Base-by-base conservation (phyloP, 2,329 filamentous ascomycete genomes). In the Arthrinium puccinioides region DNA sequence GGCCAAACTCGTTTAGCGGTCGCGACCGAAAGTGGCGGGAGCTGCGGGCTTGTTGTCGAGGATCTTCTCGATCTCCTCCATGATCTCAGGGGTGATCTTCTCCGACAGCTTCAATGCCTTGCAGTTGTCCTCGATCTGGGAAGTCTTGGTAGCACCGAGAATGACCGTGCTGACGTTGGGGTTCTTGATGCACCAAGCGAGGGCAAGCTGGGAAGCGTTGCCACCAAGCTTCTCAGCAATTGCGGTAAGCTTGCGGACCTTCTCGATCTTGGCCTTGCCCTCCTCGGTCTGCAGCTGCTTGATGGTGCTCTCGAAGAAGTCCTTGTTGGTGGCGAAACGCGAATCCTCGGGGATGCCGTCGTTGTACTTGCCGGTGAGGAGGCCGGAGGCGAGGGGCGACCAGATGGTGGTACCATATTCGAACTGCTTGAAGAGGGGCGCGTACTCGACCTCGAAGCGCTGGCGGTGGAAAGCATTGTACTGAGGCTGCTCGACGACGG, bases 281-380 rank as follows among this genome's bases (percentile, higher is more conserved):
- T 76, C 74, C 44, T 74, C 69, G 42, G 76, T 70, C 23, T 71
- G 64, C 25, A 79, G 64, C 11, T 74, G 74, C 60, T 82, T 78
- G 46, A 80, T 64, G 35, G 79, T 66, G 56, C 77, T 72, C 52
- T 80, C 79, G 43, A 70, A 76, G 26, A 81, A 65, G 18, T 74
- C 75, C 36, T 67, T 60, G 54, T 78, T 76, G 60, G 79, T 80
- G 38, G 72, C 72, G 48, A 78, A 78, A 24, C 77, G 73, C 26
- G 73, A 79, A 50, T 70, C 74, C 48, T 74, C 67, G 13, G 75
- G 74, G 38, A 79, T 74, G 37, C 74, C 75, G 44, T 78, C 66
- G 56, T 79, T 78, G 66, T 81, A 80, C 60, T 80, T 81, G 50
- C 76, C 76, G 7, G 72, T 79, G 37, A 81, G 55, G 26, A 80